Base-by-base conservation (phyloP, 2,329 filamentous ascomycete species). In the Lojkania enalia region DNA sequence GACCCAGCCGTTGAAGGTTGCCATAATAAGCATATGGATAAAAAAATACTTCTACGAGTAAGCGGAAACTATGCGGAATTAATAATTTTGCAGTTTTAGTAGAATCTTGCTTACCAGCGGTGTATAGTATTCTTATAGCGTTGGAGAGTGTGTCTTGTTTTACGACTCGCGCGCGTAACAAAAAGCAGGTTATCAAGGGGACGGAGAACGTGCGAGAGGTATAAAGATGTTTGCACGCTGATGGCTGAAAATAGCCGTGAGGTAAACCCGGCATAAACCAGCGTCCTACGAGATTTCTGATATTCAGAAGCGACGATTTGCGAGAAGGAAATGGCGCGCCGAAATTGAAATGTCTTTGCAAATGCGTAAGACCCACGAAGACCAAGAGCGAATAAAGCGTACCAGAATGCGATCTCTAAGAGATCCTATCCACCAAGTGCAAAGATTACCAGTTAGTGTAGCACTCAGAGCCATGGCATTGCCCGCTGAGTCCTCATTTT, bases 361-460 rank as follows among this genome's bases (percentile, higher is more conserved):
- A 7, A 37, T 2, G 25, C 15, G 21, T 29, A 19, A 32, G 20
- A 25, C 9, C 23, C 12, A 14, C 5, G 23, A 32, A 15, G 32
- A 37, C 13, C 16, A 6, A 6, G 2, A 21, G 11, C 14, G 5
- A 14, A 18, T 2, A 4, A 21, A 14, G 30, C 51, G 9, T 51
- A 61, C 59, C 31, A 66, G 38, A 16, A 67, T 35, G 11, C 65
- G 58, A 25, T 64, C 55, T 35, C 65, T 46, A 15, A 68, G 42
- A 2, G 56, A 55, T 13, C 64, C 64, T 46, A 67, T 57, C 66
- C 66, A 69, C 65, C 65, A 69, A 6, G 60, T 65, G 36, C 62
- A 67, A 11, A 62, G 16, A 27, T 63, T 62, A 35, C 62, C 56
- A 7, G 55, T 36, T 5, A 66, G 46, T 4, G 55, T 61, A 13